A percentile compares a stretch with the other conserved stretches of the same genome.
Evolutionary conservation across 2,329 filamentous ascomycete genomes (phyloP).

Genomic region (Botrytis squamosa): DNA sequence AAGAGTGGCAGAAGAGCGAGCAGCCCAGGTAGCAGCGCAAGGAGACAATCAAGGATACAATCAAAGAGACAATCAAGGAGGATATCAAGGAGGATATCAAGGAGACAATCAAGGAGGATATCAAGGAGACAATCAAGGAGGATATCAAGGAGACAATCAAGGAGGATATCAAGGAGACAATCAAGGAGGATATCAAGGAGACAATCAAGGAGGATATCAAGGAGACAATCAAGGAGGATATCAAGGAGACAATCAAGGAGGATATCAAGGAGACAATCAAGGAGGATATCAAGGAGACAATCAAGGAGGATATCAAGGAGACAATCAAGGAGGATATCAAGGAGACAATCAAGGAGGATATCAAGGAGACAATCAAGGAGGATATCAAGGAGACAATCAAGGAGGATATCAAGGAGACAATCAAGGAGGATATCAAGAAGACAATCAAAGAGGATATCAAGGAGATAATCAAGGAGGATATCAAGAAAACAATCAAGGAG

Average conservation of each 20-base stretch:
- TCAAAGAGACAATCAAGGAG: neutral
- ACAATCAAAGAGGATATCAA: neutral
- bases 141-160: fast-evolving
- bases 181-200: too few relatives aligned
- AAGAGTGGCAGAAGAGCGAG: neutral
- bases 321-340: too few relatives aligned
- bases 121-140: neutral
- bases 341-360: too few relatives aligned
- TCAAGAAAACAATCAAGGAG: too few relatives aligned
- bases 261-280: neutral
- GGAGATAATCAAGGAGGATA: fast-evolving
- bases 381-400: neutral
- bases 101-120: fast-evolving
- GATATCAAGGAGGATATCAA: neutral
- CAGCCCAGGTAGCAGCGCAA: neutral
- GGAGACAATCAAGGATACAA: neutral
- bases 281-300: too few relatives aligned
- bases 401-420: fast-evolving
- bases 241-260: too few relatives aligned
- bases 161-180: too few relatives aligned
- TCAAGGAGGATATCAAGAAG: neutral
- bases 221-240: too few relatives aligned
- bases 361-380: neutral
- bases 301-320: neutral
- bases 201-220: too few relatives aligned